Evolutionary conservation across 805 yeast species (phyloP).

Genomic region (Saccharomycopsis sp.): DNA sequence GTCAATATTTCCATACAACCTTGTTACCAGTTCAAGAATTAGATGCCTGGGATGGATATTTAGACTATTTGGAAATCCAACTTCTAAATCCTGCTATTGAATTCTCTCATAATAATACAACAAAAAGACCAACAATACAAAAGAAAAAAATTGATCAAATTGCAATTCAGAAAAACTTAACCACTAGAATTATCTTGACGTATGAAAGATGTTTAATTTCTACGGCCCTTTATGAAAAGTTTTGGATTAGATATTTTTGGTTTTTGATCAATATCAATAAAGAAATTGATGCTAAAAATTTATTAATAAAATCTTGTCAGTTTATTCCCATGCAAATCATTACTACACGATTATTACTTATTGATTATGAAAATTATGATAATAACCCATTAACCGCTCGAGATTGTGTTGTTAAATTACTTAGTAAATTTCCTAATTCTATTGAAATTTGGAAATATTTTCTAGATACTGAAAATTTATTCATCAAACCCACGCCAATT

Average conservation of each 20-base stretch:
- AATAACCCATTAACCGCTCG: slow-evolving; percentile 9
- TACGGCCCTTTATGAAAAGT: slow-evolving; percentile 33
- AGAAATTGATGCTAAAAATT: slow-evolving; percentile 28
- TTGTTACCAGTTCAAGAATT: slow-evolving; percentile 35
- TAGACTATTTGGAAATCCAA: slow-evolving; percentile 38
- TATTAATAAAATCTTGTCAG: slow-evolving; percentile 29
- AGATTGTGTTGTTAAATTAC: slow-evolving; percentile 4
- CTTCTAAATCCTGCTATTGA: not conserved
- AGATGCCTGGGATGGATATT: slow-evolving; percentile 47
- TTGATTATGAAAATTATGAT: slow-evolving; percentile 8
- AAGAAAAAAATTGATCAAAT: slow-evolving; percentile 2
- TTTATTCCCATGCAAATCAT: slow-evolving; percentile 16
- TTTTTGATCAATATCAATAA: slow-evolving; percentile 27
- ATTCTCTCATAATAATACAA: not conserved
- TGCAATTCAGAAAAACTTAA: slow-evolving; percentile 20
- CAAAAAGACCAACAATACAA: not conserved
- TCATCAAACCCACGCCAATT: too few species aligned
- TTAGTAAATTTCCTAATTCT: slow-evolving; percentile 11
- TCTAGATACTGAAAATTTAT: slow-evolving; percentile 11
- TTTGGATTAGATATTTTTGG: slow-evolving; percentile 43
- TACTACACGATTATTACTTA: slow-evolving; percentile 8
- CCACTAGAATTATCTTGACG: slow-evolving; percentile 22
- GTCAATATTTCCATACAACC: slow-evolving; percentile 30
- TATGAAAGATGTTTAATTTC: slow-evolving; percentile 41
- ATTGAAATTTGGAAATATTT: slow-evolving; percentile 13